These are phyloP conservation scores for Globisporangium mamillatum DNA, from an alignment of 352 stramenopile genomes.

Conservation along the genomic window DNA sequence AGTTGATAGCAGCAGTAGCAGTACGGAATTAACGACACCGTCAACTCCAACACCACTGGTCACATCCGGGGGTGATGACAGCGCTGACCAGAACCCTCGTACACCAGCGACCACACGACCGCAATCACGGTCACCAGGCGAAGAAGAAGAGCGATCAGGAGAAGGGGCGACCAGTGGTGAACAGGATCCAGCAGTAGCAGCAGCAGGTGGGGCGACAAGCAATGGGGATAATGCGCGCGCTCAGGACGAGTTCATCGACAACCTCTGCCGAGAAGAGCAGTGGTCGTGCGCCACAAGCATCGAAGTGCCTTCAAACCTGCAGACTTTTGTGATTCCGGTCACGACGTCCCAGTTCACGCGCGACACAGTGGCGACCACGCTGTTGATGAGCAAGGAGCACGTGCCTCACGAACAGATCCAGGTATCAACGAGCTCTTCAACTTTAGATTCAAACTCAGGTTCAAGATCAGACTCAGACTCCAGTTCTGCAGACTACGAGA, in stretches of 20 bases:
- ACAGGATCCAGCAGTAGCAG: neutral
- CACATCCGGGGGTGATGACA: neutral
- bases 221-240: neutral
- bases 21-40: neutral
- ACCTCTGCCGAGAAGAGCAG: slow-evolving; percentile 16
- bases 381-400: slow-evolving; percentile 13
- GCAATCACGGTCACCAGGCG: neutral
- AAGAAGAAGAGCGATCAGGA: slow-evolving; percentile 8
- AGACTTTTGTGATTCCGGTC: slow-evolving; percentile 16
- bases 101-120: neutral
- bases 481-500: neutral
- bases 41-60: neutral
- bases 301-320: slow-evolving; percentile 1
- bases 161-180: neutral
- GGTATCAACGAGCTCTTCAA: neutral
- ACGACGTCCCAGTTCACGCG: slow-evolving; percentile 24
- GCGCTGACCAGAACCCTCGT: neutral
- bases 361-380: slow-evolving; percentile 19
- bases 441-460: neutral
- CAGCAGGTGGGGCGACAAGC: neutral
- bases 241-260: slow-evolving; percentile 14
- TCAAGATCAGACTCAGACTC: neutral
- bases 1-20: neutral
- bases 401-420: neutral
- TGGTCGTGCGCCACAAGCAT: slow-evolving; percentile 19